A percentile compares a stretch with the other conserved stretches of the same genome.
These are phyloP conservation scores for Posidonia oceanica DNA, from an alignment of 116 monocot genomes.

Conservation along the genomic window DNA sequence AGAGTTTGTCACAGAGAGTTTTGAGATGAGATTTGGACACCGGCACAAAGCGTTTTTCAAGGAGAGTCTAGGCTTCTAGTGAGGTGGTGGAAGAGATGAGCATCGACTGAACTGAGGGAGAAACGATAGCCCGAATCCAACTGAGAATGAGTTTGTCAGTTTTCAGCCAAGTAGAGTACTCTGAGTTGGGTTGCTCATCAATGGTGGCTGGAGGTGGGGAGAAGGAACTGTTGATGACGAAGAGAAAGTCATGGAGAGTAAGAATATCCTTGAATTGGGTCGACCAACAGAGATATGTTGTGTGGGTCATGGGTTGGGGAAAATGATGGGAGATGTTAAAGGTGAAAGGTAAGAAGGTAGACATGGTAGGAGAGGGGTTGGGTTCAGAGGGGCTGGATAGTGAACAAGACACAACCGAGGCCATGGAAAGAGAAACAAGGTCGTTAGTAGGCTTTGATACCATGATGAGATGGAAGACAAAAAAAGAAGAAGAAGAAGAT, in stretches of 20 bases:
- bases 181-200: rapidly evolving
- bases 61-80: neutral
- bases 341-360: neutral
- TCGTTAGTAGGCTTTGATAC: too few species aligned
- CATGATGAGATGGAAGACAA: too few species aligned
- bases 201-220: too few species aligned
- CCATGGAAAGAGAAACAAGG: too few species aligned
- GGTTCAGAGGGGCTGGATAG: too few species aligned
- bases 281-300: neutral
- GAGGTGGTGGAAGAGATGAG: neutral
- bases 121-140: neutral
- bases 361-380: neutral
- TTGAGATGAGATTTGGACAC: too few species aligned
- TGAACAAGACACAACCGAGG: too few species aligned
- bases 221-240: neutral
- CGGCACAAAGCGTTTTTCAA: neutral
- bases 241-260: neutral
- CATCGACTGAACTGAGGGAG: neutral
- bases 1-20: too few species aligned
- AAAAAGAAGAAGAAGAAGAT: too few species aligned
- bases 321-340: neutral
- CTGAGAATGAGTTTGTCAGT: too few species aligned
- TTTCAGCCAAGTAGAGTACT: too few species aligned
- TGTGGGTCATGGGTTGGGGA: neutral
- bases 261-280: too few species aligned